A percentile compares a stretch with the other conserved stretches of the same genome.
These are phyloP conservation scores for Holtermannia corniformis DNA, from an alignment of 768 basidiomycete genomes.

Conservation along the genomic window DNA sequence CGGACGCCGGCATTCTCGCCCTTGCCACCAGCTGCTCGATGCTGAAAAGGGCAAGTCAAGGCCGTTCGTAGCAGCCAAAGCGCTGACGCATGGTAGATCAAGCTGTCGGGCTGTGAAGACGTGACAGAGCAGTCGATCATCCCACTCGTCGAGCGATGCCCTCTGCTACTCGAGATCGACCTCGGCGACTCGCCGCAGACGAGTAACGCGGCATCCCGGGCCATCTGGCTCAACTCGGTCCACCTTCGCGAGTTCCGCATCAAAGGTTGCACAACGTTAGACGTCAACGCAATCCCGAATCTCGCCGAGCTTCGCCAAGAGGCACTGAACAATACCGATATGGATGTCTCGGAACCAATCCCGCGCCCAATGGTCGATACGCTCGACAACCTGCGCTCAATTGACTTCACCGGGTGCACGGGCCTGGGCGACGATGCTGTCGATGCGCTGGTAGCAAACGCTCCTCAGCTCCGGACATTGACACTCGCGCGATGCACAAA, in stretches of 20 bases:
- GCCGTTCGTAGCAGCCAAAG: neutral
- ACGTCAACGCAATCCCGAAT: slow-evolving; percentile 77
- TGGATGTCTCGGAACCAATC: neutral
- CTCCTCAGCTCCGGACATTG: slow-evolving; percentile 74
- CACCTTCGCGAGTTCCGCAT: slow-evolving; percentile 88
- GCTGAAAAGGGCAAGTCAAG: slow-evolving; percentile 54
- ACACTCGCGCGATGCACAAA: slow-evolving; percentile 74
- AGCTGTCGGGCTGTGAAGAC: slow-evolving; percentile 65
- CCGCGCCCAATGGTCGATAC: slow-evolving; percentile 25
- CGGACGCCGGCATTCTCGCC: slow-evolving; percentile 65
- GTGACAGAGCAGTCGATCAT: slow-evolving; percentile 70
- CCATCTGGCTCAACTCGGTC: slow-evolving; percentile 67
- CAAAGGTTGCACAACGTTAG: slow-evolving; percentile 65
- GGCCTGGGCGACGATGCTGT: slow-evolving; percentile 71
- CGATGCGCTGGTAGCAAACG: slow-evolving; percentile 68
- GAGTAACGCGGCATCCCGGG: slow-evolving; percentile 66
- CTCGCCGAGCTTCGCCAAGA: slow-evolving; percentile 40
- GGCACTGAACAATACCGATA: neutral
- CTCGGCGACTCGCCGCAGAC: slow-evolving; percentile 71
- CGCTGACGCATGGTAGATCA: slow-evolving; percentile 54
- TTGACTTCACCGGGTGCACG: slow-evolving; percentile 81
- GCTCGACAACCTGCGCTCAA: slow-evolving; percentile 79
- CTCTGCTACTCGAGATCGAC: slow-evolving; percentile 86
- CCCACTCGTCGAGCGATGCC: slow-evolving; percentile 65
- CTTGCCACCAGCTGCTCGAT: slow-evolving; percentile 65